phyloP scores from a whole-genome alignment of 768 basidiomycete species.

The Epithele typhae region DNA sequence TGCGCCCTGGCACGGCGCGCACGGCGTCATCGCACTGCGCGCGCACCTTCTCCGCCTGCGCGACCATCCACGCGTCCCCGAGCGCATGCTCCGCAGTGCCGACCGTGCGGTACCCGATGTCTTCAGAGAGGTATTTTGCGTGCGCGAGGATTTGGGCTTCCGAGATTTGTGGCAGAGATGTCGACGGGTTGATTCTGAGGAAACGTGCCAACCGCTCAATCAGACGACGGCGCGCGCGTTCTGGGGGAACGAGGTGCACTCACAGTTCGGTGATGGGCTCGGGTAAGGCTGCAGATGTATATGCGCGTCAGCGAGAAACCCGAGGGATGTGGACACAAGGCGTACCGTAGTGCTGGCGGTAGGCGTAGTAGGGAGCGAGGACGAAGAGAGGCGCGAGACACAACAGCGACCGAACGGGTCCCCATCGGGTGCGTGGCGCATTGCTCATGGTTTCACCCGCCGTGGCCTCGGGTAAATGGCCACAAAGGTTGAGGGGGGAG shows the following conservation, averaged over 20 bases:
- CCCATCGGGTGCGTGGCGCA: slow-evolving; percentile 38
- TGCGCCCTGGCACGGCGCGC: slow-evolving; percentile 32
- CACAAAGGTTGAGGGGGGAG: not conserved
- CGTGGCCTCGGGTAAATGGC: too few species aligned
- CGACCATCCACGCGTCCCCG: slow-evolving; percentile 79
- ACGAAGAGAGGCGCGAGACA: slow-evolving; percentile 52
- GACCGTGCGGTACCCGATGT: slow-evolving; percentile 87
- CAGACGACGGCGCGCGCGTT: not conserved
- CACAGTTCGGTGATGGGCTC: slow-evolving; percentile 51
- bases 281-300: slow-evolving; percentile 44
- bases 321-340: slow-evolving; percentile 27
- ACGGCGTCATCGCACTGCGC: slow-evolving; percentile 53
- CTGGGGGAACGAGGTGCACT: slow-evolving; percentile 17
- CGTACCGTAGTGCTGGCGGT: slow-evolving; percentile 36
- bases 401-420: slow-evolving; percentile 54
- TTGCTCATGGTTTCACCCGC: slow-evolving; percentile 20
- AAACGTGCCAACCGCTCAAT: not conserved
- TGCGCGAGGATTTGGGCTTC: slow-evolving; percentile 63
- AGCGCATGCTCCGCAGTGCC: slow-evolving; percentile 85
- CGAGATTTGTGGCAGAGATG: slow-evolving; percentile 64
- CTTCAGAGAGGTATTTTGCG: slow-evolving; percentile 71
- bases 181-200: slow-evolving; percentile 40
- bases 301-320: not conserved
- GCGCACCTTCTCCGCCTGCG: slow-evolving; percentile 59
- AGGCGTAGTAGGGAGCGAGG: slow-evolving; percentile 41